Evolutionary conservation across 2,329 filamentous ascomycete species (phyloP), one percentile per base, ranked within the genome.

Genomic region (Hypoxylon sp.): DNA sequence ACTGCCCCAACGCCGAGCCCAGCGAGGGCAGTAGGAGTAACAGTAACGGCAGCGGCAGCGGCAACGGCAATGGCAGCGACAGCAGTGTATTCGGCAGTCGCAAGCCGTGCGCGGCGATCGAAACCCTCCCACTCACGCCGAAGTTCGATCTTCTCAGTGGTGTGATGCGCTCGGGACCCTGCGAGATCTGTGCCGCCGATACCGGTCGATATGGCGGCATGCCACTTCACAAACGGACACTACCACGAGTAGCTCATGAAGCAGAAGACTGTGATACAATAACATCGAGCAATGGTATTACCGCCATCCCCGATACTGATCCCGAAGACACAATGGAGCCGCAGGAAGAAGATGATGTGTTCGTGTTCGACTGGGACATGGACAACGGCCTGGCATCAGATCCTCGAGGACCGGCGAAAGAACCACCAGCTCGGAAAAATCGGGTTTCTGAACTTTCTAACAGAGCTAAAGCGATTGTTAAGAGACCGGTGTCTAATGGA

Each of bases 181-280:
- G 62, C 49, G 62, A 60, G 21, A 13, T 17, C 17, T 65, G 62
- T 38, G 43, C 48, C n/a, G 21, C 25, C 28, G 38, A n/a, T 14
- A 34, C 19, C 38, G 11, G 25, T 3, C 21, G 11, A 19, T 11
- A 14, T n/a, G 9, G 19, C 23, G 9, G 19, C 23, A 14, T 48
- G 10, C 14, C 13, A 14, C 6, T 9, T 17, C 17, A 21, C 7
- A 21, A 19, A 17, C 7, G 17, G 17, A 43, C 38, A 17, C 3
- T 10, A 9, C 17, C n/a, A 7, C n/a, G n/a, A n/a, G 6, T 19
- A 9, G n/a, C 5, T 19, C 38, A 19, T 10, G 38, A 43, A 43
- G 5, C 3, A 9, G 17, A 43, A 19, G n/a, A 43, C n/a, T 4
- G n/a, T 19, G 17, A 17, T 19, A 6, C 1, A 19, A 19, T 7